Conservation (phyloP, 2,329 filamentous ascomycete genomes). For the Paracoccidioides brasiliensis region DNA sequence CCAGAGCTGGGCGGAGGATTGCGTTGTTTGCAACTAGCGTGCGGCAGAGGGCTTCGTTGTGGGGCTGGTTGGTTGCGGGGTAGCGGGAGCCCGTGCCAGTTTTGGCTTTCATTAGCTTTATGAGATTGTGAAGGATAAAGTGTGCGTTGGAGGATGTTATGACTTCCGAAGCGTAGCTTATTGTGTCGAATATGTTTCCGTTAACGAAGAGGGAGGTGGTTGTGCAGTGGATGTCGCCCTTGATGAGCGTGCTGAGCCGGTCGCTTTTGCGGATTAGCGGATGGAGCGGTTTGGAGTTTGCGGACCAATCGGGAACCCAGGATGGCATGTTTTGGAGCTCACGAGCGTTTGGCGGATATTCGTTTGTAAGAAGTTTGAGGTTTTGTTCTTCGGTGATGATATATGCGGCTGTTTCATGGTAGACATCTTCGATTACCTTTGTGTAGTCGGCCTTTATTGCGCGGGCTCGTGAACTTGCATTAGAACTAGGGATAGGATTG, state of each 20-base stretch:
- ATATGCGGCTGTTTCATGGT: constrained; percentile 2
- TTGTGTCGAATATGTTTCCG: constrained; percentile 4
- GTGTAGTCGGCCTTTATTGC: not conserved
- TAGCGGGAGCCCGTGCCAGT: not conserved
- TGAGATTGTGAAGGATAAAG: constrained; percentile 4
- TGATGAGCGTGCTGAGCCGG: constrained; percentile 3
- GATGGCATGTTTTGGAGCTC: constrained; percentile 3
- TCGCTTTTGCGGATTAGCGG: constrained; percentile 1
- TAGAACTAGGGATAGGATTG: not conserved
- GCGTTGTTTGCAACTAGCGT: constrained; percentile 4
- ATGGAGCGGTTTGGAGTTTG: constrained; percentile 3
- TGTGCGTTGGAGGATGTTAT: constrained; percentile 1
- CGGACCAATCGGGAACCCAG: constrained; percentile 9
- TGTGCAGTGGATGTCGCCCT: constrained; percentile 3
- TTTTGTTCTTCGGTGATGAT: constrained; percentile 1
- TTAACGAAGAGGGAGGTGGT: constrained; percentile 1
- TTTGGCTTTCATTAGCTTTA: constrained; percentile 1
- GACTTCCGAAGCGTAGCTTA: constrained; percentile 1
- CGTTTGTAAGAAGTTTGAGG: constrained; percentile 3
- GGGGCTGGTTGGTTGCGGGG: not conserved
- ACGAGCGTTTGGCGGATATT: constrained; percentile 3
- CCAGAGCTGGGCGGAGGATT: not conserved
- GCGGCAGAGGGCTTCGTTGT: constrained; percentile 5
- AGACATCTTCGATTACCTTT: constrained; percentile 1
- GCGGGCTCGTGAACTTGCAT: not conserved